Percentiles rank a stretch among this genome's conserved stretches.
Evolutionary conservation across 805 yeast genomes (phyloP).

Genomic region (Wickerhamiella occidentalis): DNA sequence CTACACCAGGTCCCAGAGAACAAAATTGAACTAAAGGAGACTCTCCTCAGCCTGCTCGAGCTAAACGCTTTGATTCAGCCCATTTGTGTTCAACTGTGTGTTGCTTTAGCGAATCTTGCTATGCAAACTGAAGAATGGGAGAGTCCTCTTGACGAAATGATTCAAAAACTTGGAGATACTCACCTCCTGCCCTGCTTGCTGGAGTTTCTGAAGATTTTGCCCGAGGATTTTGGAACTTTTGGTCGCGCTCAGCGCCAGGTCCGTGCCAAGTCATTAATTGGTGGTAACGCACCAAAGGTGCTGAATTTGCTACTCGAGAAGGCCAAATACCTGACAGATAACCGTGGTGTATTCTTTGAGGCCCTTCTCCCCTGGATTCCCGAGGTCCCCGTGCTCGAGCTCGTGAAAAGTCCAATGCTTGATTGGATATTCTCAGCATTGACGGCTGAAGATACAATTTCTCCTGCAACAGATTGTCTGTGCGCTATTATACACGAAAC

Average conservation of each 20-base stretch:
- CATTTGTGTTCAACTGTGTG: slow-evolving; percentile 70
- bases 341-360: slow-evolving; percentile 42
- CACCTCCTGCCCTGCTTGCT: slow-evolving; percentile 38
- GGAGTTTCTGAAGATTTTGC: slow-evolving; percentile 74
- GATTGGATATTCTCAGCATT: slow-evolving; percentile 55
- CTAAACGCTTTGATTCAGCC: slow-evolving; percentile 39
- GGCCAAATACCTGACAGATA: slow-evolving; percentile 31
- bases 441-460: slow-evolving; percentile 52
- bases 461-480: slow-evolving; percentile 77
- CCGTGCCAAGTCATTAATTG: slow-evolving; percentile 53
- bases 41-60: slow-evolving; percentile 47
- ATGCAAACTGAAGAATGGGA: slow-evolving; percentile 68
- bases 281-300: slow-evolving; percentile 55
- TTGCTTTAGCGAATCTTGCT: slow-evolving; percentile 71
- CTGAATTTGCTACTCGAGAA: slow-evolving; percentile 42
- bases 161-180: slow-evolving; percentile 32
- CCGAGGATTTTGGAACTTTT: slow-evolving; percentile 64
- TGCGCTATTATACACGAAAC: slow-evolving; percentile 73
- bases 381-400: slow-evolving; percentile 63
- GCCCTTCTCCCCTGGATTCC: slow-evolving; percentile 84
- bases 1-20: slow-evolving; percentile 59
- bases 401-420: slow-evolving; percentile 56
- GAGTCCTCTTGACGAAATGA: slow-evolving; percentile 56
- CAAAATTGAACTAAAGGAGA: slow-evolving; percentile 50
- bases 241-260: slow-evolving; percentile 30